Conservation (phyloP, 768 basidiomycete genomes). For the Cubamyces sp. region DNA sequence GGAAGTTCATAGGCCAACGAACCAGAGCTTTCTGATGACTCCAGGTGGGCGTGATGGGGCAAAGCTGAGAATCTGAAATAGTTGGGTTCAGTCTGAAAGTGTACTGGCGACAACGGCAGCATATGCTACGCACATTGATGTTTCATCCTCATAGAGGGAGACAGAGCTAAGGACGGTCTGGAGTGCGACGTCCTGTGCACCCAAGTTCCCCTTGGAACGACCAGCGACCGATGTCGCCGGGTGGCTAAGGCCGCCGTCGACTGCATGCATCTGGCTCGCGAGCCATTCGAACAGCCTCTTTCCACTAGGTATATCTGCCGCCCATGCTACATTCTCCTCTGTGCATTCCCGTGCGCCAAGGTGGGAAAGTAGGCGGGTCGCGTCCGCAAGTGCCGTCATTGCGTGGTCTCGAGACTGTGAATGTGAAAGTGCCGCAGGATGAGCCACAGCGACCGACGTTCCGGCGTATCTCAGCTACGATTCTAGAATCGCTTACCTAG, state of each 20-base stretch:
- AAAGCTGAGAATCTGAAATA: neutral
- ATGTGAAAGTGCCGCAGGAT: too few relatives aligned
- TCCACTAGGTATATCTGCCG: slow-evolving; percentile 38
- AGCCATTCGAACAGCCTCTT: slow-evolving; percentile 40
- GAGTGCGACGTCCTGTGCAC: neutral
- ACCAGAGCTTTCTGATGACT: too few relatives aligned
- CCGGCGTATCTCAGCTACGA: too few relatives aligned
- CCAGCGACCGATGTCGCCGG: neutral
- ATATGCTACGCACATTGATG: slow-evolving; percentile 30
- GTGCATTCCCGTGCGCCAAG: slow-evolving; percentile 39
- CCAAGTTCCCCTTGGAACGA: neutral
- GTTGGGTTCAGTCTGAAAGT: neutral
- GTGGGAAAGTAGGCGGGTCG: slow-evolving; percentile 1
- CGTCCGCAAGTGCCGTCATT: neutral
- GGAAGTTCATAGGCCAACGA: slow-evolving; percentile 1
- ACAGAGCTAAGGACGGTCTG: slow-evolving; percentile 35
- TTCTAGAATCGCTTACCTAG: too few relatives aligned
- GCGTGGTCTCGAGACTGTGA: too few relatives aligned
- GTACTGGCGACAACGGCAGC: neutral
- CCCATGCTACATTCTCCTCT: slow-evolving; percentile 40
- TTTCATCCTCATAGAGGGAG: slow-evolving; percentile 38
- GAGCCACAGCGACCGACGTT: too few relatives aligned
- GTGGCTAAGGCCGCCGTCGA: neutral
- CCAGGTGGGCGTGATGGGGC: neutral
- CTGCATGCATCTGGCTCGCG: slow-evolving; percentile 31